Evolutionary conservation across 2,329 filamentous ascomycete species (phyloP).

Genomic region (Pleurostoma richardsiae): DNA sequence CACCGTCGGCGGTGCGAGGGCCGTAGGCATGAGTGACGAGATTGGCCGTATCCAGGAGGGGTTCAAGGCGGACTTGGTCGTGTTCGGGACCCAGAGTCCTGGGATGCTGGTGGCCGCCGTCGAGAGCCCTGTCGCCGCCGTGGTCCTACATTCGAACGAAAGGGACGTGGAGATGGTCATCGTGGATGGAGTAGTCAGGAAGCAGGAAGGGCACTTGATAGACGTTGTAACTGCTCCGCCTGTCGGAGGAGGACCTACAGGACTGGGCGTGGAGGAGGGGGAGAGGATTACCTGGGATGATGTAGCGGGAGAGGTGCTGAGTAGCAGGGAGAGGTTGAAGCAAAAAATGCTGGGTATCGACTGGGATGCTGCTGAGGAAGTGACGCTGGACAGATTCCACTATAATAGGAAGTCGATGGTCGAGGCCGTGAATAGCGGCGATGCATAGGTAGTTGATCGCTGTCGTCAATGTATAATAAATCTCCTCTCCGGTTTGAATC

Average conservation of each 20-base stretch:
- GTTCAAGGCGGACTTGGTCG: constrained; percentile 40
- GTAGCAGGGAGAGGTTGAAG: constrained; percentile 2
- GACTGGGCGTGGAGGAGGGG: background rate
- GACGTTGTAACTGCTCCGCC: constrained; percentile 1
- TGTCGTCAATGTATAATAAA: no score
- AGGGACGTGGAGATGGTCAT: constrained; percentile 36
- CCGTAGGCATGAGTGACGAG: constrained; percentile 30
- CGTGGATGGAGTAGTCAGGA: constrained; percentile 32
- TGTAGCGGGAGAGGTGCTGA: constrained; percentile 1
- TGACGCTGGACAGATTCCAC: no score
- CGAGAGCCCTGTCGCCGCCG: constrained; percentile 34
- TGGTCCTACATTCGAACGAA: constrained; percentile 34
- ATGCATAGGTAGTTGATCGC: no score
- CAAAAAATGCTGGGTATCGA: background rate
- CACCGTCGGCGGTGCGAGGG: constrained; percentile 39
- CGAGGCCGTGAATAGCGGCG: no score
- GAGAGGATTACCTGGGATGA: constrained; percentile 1
- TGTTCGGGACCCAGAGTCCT: constrained; percentile 31
- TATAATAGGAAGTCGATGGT: no score
- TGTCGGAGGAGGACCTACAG: background rate
- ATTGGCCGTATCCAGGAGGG: constrained; percentile 40
- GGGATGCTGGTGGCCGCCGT: constrained; percentile 31
- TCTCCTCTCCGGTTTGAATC: no score
- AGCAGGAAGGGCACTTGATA: constrained; percentile 22
- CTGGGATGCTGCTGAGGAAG: constrained; percentile 1